Evolutionary conservation across 345 rosid species (phyloP).

Genomic region (Salix viminalis): DNA sequence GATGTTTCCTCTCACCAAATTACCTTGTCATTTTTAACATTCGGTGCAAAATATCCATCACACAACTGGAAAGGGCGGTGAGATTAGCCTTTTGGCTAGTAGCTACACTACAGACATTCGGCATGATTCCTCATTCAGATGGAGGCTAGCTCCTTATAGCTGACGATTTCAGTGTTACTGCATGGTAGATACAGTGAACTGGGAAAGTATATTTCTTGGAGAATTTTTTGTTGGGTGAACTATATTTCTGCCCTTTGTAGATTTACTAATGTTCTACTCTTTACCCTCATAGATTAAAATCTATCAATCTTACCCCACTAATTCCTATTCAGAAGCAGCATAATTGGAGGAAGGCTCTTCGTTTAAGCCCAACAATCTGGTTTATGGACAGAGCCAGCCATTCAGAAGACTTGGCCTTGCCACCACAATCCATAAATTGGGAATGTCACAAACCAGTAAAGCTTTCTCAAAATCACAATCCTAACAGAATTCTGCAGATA

Average conservation of each 20-base stretch:
- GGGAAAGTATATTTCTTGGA: background rate
- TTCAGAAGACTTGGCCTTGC: background rate
- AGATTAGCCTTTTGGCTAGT: background rate
- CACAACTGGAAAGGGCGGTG: background rate
- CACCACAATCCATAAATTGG: background rate
- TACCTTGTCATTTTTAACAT: background rate
- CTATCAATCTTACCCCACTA: background rate
- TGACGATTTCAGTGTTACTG: background rate
- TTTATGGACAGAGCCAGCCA: background rate
- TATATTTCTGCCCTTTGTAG: background rate
- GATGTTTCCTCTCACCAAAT: slow-evolving; percentile 5
- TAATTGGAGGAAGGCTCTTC: background rate
- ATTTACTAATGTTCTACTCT: background rate
- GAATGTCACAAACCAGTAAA: too few species aligned
- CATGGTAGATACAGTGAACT: background rate
- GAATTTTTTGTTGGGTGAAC: background rate
- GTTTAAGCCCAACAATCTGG: background rate
- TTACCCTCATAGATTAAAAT: background rate
- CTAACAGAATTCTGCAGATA: background rate
- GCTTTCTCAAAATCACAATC: background rate
- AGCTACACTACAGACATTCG: background rate
- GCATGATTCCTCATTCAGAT: background rate
- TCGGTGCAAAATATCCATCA: background rate
- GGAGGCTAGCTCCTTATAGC: background rate
- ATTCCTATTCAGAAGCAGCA: background rate